Evolutionary conservation across 1,139 yeast genomes (phyloP).

Genomic region (Yamadazyma mexicana): DNA sequence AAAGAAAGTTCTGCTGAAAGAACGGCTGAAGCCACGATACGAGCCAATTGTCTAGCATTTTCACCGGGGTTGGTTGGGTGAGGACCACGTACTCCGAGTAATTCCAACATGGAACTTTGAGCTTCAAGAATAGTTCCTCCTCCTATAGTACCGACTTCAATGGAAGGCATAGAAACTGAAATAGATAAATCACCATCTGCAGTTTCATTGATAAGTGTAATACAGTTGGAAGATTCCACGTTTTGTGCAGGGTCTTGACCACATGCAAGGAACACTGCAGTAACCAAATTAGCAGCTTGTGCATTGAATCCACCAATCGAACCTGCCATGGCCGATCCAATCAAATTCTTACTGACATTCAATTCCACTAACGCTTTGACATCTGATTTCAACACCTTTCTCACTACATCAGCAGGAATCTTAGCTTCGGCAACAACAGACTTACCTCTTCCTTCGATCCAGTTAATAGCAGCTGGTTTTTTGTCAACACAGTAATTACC

Average conservation of each 20-base stretch:
- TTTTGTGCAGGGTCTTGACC: conserved; percentile 99
- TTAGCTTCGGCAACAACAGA: conserved; percentile 97
- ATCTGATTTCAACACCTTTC: conserved; percentile 81
- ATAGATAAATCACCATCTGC: conserved; percentile 87
- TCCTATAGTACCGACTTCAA: conserved; percentile 98
- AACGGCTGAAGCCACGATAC: conserved; percentile 90
- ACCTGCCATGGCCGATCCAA: conserved; percentile 99
- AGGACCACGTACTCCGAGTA: conserved; percentile 94
- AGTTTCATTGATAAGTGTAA: conserved; percentile 76
- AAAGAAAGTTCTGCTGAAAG: conserved; percentile 95
- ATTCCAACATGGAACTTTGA: conserved; percentile 93
- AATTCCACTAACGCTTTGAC: conserved; percentile 91
- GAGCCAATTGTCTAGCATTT: conserved; percentile 94
- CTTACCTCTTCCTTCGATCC: conserved; percentile 99
- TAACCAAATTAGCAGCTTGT: conserved; percentile 93
- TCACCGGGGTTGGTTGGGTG: conserved; percentile 93
- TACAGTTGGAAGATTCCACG: conserved; percentile 96
- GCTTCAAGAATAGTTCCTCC: conserved; percentile 98
- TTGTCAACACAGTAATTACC: conserved; percentile 98
- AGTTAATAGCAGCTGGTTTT: conserved; percentile 96
- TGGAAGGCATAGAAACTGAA: conserved; percentile 97
- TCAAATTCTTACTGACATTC: conserved; percentile 82
- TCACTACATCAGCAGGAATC: conserved; percentile 79
- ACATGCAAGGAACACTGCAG: conserved; percentile 90
- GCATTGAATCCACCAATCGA: conserved; percentile 98